These are phyloP conservation scores for Talaromyces proteolyticus DNA, from an alignment of 495 filamentous ascomycete genomes.

Conservation along the genomic window DNA sequence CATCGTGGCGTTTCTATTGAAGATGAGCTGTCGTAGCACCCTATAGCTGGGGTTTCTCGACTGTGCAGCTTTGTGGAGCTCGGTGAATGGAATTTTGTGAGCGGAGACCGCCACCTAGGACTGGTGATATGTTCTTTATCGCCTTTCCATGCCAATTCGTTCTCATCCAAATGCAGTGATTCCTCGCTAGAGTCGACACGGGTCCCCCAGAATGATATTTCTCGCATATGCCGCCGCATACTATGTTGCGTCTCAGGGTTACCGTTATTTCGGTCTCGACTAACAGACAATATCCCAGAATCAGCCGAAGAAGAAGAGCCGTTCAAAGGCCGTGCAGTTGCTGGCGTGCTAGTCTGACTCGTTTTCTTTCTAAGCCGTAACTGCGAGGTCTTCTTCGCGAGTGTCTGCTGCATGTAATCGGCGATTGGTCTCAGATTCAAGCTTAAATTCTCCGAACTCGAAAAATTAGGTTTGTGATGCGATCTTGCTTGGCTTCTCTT, in stretches of 20 bases:
- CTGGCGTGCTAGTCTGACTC: background rate
- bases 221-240: conserved; percentile 3
- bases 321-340: background rate
- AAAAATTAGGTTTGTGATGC: background rate
- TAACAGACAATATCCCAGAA: background rate
- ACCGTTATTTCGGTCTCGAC: background rate
- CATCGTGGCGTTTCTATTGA: background rate
- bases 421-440: background rate
- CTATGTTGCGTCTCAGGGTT: background rate
- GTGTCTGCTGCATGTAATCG: conserved; percentile 2
- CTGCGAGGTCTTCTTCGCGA: conserved; percentile 1
- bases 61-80: background rate
- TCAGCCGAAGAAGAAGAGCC: background rate
- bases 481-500: conserved; percentile 3
- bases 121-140: background rate
- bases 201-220: background rate
- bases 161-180: background rate
- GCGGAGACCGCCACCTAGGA: background rate
- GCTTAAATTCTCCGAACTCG: background rate
- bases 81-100: background rate
- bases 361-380: conserved; percentile 5
- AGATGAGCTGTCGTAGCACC: background rate
- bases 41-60: background rate
- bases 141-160: background rate
- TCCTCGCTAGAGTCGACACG: background rate